Evolutionary conservation across 805 yeast genomes (phyloP).

Genomic region (Ogataea sp.): DNA sequence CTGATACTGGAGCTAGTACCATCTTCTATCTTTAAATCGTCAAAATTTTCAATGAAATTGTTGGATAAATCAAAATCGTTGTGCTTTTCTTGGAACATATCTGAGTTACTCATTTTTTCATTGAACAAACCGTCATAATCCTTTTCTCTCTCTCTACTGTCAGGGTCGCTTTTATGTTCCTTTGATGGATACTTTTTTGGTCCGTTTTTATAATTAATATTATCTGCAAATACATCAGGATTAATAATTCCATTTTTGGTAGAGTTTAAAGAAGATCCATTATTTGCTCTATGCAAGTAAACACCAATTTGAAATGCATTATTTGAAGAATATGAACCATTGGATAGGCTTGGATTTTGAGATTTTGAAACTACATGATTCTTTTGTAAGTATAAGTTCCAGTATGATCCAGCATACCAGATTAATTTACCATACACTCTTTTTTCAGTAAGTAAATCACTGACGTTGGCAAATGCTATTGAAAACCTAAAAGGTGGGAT

Average conservation of each 20-base stretch:
- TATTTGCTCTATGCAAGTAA: conserved; percentile 42
- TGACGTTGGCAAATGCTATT: conserved; percentile 40
- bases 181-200: conserved; percentile 12
- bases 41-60: no score
- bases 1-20: no score
- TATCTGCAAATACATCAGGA: conserved; percentile 26
- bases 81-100: conserved; percentile 15
- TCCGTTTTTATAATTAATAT: conserved; percentile 15
- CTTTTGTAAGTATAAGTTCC: conserved; percentile 50
- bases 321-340: background rate
- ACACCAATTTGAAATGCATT: conserved; percentile 52
- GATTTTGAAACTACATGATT: conserved; percentile 29
- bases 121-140: no score
- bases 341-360: no score
- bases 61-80: conserved; percentile 11
- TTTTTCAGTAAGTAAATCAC: conserved; percentile 34
- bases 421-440: conserved; percentile 43
- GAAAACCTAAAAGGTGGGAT: conserved; percentile 50
- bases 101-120: no score
- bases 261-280: conserved; percentile 24
- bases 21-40: no score
- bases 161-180: no score
- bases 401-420: conserved; percentile 57
- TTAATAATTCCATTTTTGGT: conserved; percentile 32
- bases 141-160: no score